Conservation (phyloP, 1,139 yeast species). For the Lodderomyces jiufengensis region DNA sequence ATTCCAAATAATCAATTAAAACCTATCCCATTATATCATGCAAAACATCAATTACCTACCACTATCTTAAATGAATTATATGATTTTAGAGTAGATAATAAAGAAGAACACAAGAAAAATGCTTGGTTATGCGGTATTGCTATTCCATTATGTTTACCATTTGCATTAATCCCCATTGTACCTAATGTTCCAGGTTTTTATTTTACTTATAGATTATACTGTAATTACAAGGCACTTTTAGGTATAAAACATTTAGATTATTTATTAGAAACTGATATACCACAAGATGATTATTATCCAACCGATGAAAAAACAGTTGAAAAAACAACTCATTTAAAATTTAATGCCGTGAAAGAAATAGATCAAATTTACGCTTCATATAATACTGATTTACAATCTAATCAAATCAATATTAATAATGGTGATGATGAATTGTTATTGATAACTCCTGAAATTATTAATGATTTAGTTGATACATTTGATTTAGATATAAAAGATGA, state of each 20-base stretch:
- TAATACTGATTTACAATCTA: constrained; percentile 9
- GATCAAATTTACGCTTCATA: constrained; percentile 17
- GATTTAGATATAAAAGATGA: constrained; percentile 37
- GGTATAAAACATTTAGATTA: constrained; percentile 71
- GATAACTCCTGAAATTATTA: constrained; percentile 30
- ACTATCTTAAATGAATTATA: constrained; percentile 32
- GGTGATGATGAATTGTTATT: constrained; percentile 29
- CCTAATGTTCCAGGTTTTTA: constrained; percentile 97
- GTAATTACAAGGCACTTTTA: constrained; percentile 73
- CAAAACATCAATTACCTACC: constrained; percentile 33
- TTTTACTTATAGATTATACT: constrained; percentile 74
- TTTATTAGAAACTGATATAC: constrained; percentile 32
- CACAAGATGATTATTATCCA: constrained; percentile 12
- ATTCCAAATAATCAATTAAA: constrained; percentile 32
- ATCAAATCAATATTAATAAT: constrained; percentile 10
- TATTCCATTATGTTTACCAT: constrained; percentile 76
- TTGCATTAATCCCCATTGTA: constrained; percentile 76
- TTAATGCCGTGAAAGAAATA: constrained; percentile 18
- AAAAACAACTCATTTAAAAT: constrained; percentile 25
- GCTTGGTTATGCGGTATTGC: constrained; percentile 51
- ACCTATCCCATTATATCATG: constrained; percentile 43
- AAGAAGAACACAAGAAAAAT: constrained; percentile 30
- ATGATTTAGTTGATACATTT: constrained; percentile 24
- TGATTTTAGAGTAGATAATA: constrained; percentile 24
- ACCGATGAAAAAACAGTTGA: constrained; percentile 11